These are phyloP conservation scores for Pseudotulostoma volvatum DNA, from an alignment of 495 filamentous ascomycete genomes.

Conservation along the genomic window DNA sequence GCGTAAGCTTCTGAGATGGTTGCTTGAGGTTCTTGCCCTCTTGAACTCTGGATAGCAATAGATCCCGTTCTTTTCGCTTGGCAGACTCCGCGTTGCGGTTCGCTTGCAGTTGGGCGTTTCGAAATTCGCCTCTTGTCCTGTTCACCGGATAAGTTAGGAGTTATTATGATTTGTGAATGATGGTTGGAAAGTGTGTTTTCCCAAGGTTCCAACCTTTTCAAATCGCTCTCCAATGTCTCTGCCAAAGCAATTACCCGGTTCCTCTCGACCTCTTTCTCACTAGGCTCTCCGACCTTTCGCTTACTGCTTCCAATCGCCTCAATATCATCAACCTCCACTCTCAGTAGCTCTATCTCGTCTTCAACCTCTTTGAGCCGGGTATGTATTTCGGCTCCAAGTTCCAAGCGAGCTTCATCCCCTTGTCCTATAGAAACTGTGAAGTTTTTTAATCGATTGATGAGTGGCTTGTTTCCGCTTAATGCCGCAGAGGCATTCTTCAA, in stretches of 20 bases:
- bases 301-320: conserved; percentile 23
- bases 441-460: conserved; percentile 57
- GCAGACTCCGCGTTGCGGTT: conserved; percentile 59
- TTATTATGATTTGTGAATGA: background rate
- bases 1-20: conserved; percentile 34
- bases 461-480: conserved; percentile 49
- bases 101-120: conserved; percentile 68
- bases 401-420: conserved; percentile 51
- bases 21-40: conserved; percentile 21
- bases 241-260: conserved; percentile 46
- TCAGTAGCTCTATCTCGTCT: conserved; percentile 67
- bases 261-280: conserved; percentile 37
- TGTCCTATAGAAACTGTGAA: conserved; percentile 44
- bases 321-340: conserved; percentile 61
- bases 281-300: conserved; percentile 23
- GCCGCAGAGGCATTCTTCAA: conserved; percentile 51
- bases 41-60: conserved; percentile 45
- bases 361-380: conserved; percentile 68
- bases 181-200: too few relatives aligned
- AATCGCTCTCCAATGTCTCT: conserved; percentile 44
- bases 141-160: conserved; percentile 5
- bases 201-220: conserved; percentile 47
- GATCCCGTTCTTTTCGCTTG: conserved; percentile 56
- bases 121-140: conserved; percentile 60
- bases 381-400: conserved; percentile 70